Percentiles rank a stretch among this genome's conserved stretches.
phyloP scores from a whole-genome alignment of 352 stramenopile genomes.

The Discostella stelligera region DNA sequence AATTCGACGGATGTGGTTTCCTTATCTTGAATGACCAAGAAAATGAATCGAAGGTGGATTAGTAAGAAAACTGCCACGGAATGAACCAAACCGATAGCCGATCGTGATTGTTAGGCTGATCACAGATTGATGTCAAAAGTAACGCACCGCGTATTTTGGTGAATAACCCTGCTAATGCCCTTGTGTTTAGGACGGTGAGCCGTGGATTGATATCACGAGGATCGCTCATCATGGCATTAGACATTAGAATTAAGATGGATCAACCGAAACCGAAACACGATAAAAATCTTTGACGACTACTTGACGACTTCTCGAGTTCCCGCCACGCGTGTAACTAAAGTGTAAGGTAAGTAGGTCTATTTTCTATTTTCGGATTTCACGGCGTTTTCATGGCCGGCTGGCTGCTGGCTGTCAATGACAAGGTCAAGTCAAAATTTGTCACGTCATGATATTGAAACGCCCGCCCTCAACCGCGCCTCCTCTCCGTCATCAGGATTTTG shows the following conservation, averaged over 20 bases:
- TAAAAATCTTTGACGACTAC: too few species aligned
- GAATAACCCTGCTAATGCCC: constrained; percentile 55
- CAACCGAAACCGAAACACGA: too few species aligned
- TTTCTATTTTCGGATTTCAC: too few species aligned
- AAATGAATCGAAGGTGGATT: not conserved
- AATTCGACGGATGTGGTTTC: constrained; percentile 60
- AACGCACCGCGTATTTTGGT: constrained; percentile 58
- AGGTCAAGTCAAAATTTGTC: too few species aligned
- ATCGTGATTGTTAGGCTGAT: not conserved
- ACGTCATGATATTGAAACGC: too few species aligned
- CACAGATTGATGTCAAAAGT: not conserved
- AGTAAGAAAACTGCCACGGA: not conserved
- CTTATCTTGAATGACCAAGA: constrained; percentile 16
- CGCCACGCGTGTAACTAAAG: too few species aligned
- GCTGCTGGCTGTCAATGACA: too few species aligned
- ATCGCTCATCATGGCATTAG: not conserved
- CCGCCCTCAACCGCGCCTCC: too few species aligned
- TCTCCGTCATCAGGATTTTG: not conserved
- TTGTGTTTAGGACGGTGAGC: constrained; percentile 43
- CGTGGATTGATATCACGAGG: constrained; percentile 43
- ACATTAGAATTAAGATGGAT: too few species aligned
- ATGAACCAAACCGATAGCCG: not conserved
- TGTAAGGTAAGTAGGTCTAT: too few species aligned
- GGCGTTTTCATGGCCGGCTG: too few species aligned
- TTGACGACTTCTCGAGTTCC: too few species aligned